A percentile compares a stretch with the other conserved stretches of the same genome.
Conservation (phyloP, 2,329 filamentous ascomycete genomes). For the Shiraia bambusicola region DNA sequence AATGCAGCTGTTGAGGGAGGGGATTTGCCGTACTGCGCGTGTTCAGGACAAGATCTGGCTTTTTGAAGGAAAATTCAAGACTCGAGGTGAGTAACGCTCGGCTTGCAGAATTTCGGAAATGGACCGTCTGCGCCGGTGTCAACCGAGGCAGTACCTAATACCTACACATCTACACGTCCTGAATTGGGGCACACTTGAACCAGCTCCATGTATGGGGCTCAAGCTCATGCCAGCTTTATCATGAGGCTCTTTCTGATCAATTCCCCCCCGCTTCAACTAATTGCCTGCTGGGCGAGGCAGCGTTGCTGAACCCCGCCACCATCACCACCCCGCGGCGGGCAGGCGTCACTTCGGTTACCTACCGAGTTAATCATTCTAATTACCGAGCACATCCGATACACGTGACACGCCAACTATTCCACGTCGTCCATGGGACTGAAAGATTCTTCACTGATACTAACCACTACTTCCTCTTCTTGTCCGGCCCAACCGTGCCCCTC, state of each 20-base stretch:
- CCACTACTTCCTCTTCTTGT: slow-evolving; percentile 31
- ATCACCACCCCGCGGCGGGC: too few species aligned
- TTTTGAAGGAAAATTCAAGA: slow-evolving; percentile 24
- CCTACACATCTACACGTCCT: slow-evolving; percentile 12
- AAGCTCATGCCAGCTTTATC: not conserved
- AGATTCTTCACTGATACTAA: not conserved
- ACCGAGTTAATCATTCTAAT: too few species aligned
- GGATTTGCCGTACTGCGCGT: slow-evolving; percentile 39
- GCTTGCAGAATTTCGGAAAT: slow-evolving; percentile 27
- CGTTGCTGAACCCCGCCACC: too few species aligned
- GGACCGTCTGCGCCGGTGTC: slow-evolving; percentile 26
- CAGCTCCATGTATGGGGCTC: not conserved
- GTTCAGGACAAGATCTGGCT: slow-evolving; percentile 21
- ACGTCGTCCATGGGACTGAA: too few species aligned
- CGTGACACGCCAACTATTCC: too few species aligned
- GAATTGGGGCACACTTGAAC: too few species aligned
- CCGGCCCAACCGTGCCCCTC: slow-evolving; percentile 33
- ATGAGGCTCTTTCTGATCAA: too few species aligned
- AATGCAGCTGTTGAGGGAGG: slow-evolving; percentile 33
- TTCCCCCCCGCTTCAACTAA: too few species aligned
- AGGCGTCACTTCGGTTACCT: too few species aligned
- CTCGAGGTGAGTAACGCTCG: slow-evolving; percentile 21
- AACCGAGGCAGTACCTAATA: slow-evolving; percentile 31
- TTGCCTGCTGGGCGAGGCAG: too few species aligned
- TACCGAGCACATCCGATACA: too few species aligned